A percentile compares a stretch with the other conserved stretches of the same genome.
These are phyloP conservation scores for Clarireedia sp. DNA, from an alignment of 2,329 filamentous ascomycete genomes.

Conservation along the genomic window DNA sequence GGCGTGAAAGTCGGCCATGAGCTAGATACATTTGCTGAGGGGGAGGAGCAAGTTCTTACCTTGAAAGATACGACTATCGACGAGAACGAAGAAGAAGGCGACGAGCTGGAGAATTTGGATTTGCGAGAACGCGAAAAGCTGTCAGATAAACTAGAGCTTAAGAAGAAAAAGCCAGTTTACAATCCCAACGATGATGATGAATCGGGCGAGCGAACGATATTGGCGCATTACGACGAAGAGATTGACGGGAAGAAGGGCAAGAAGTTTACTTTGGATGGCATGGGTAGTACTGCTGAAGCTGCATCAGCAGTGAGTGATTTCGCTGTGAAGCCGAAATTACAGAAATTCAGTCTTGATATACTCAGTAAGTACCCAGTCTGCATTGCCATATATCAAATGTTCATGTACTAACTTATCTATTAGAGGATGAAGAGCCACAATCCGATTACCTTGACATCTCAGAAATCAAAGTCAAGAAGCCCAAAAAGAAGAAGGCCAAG, in stretches of 20 bases:
- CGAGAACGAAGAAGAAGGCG: slow-evolving; percentile 75
- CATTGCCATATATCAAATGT: not conserved
- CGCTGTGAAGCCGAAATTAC: slow-evolving; percentile 52
- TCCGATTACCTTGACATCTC: slow-evolving; percentile 87
- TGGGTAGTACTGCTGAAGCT: slow-evolving; percentile 61
- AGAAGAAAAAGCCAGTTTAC: slow-evolving; percentile 85
- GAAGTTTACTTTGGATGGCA: slow-evolving; percentile 75
- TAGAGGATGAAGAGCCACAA: slow-evolving; percentile 53
- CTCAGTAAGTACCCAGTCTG: slow-evolving; percentile 35
- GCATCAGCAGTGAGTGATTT: slow-evolving; percentile 40
- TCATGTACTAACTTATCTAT: slow-evolving; percentile 27
- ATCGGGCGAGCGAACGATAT: slow-evolving; percentile 56
- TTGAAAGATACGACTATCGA: slow-evolving; percentile 89
- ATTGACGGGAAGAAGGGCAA: slow-evolving; percentile 86
- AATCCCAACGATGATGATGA: slow-evolving; percentile 71
- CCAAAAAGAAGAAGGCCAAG: slow-evolving; percentile 85
- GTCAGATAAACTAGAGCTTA: slow-evolving; percentile 69
- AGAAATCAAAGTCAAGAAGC: slow-evolving; percentile 88
- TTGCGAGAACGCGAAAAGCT: slow-evolving; percentile 66
- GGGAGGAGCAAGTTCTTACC: slow-evolving; percentile 81
- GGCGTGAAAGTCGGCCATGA: slow-evolving; percentile 92
- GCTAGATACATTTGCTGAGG: slow-evolving; percentile 69
- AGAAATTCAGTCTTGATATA: slow-evolving; percentile 72
- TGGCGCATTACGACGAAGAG: slow-evolving; percentile 93
- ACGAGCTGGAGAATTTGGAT: slow-evolving; percentile 76